Evolutionary conservation across 345 rosid genomes (phyloP), one percentile per base, ranked within the genome.

Genomic region (Fremontodendron californicum): DNA sequence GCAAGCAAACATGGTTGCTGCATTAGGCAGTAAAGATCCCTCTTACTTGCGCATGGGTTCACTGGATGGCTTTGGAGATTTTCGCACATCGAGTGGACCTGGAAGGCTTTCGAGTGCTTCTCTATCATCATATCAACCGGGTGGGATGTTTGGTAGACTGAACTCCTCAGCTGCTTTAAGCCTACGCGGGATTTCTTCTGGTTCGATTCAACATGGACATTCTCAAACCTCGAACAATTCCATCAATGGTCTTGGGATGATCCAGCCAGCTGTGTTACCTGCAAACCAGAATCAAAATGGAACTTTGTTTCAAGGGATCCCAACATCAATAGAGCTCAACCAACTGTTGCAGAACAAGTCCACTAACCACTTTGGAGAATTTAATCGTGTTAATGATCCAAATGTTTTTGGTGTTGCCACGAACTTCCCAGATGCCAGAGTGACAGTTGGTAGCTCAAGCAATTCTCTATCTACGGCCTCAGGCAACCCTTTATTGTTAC

Each of bases 1-100:
- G 79, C 92, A 88, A 77, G 89, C 85, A 16, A 88, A 82, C 81
- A 82, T 89, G 83, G 82, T 71, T 78, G 88, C 89, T 75, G 83
- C 86, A 73, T 89, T 82, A 61, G 95, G 93, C 31, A 60, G 82
- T 48, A 89, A 82, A 83, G 95, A 91, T 46, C 72, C 90, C 42
- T 77, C 90, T 71, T 90, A 81, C 84, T 74, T 82, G 80, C 87
- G 62, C 2, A 85, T 90, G 81, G 78, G 78, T 51, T 83, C 94
- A 39, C 77, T 86, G 49, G 92, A 88, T 60, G 90, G 90, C 35
- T 81, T 81, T 81, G 86, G 85, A 54, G 94, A 90, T 73, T 89
- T 83, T 81, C 83, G 82, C 19, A 75, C 80, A 29, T 63, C 87
- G 73, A 79, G 68, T 46, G 84, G 87, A 75, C 75, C 91, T 64